Base-by-base conservation (phyloP, 2,329 filamentous ascomycete species). In the Teratosphaeria destructans region DNA sequence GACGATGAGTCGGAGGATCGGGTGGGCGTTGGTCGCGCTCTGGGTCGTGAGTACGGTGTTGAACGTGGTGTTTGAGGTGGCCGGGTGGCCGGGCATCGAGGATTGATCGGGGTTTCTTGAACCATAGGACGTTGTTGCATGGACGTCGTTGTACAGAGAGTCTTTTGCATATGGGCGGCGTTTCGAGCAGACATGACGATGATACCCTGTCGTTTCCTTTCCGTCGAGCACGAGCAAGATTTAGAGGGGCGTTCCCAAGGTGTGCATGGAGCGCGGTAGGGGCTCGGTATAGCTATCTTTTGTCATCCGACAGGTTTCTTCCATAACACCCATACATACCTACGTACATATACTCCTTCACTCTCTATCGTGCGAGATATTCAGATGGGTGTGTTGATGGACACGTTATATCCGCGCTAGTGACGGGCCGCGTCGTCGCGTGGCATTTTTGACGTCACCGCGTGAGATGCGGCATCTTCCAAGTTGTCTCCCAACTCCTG, bases 1-100 rank as follows among this genome's bases (percentile, higher is more conserved):
- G 92, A 78, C 87, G 49, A 86, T 96, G 83, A 91, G 85, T 70
- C 82, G 86, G 57, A 86, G 81, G 73, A 90, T 99, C 66, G 94
- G 94, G 14, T 89, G 85, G 80, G 84, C 84, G 0, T 73, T 97
- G 67, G 88, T 99, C 67, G 81, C 77, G 10, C 74, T 97, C 19
- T 99, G 94, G 94, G 79, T 76, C 12, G 73, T 90, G 29, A 92
- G 89, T 70, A 97, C 93, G 0, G 69, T 89, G 37, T 78, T 86
- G 26, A 99, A 97, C 74, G 82, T 99, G 2, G 78, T 87, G 52
- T 82, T 95, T 16, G 94, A 99, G 75, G 68, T 93, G 52, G 66
- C 73, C 10, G 77, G 77, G 49, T 54, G 55, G 29, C 19, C 35
- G 34, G 27, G 57, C 19, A 53, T 32, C 27, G 57, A 59, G 19